phyloP scores from a whole-genome alignment of 1,139 yeast genomes.

The Scheffersomyces parashehatae region DNA sequence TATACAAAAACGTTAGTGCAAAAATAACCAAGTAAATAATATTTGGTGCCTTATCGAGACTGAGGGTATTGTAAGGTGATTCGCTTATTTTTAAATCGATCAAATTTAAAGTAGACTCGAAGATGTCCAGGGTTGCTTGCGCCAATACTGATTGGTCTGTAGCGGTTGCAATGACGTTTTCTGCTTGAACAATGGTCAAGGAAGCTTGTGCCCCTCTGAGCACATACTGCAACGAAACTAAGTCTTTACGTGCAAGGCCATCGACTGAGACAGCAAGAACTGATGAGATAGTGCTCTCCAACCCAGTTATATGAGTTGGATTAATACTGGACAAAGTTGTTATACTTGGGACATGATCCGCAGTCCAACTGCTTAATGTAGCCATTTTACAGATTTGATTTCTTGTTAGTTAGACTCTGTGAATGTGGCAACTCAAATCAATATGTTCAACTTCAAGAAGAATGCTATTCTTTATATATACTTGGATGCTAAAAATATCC shows the following conservation, averaged over 20 bases:
- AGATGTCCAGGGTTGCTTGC: conserved; percentile 33
- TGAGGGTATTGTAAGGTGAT: conserved; percentile 35
- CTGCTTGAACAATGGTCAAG: conserved; percentile 29
- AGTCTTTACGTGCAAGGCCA: conserved; percentile 18
- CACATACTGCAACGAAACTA: conserved; percentile 15
- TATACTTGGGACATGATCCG: conserved; percentile 22
- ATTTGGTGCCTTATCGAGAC: conserved; percentile 30
- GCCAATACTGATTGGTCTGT: conserved; percentile 27
- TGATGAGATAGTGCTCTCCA: conserved; percentile 16
- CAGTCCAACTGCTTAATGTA: conserved; percentile 19
- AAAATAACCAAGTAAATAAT: conserved; percentile 31
- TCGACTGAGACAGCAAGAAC: conserved; percentile 12
- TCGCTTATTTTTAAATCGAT: conserved; percentile 20
- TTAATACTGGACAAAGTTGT: conserved; percentile 17
- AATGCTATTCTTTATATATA: too few species aligned
- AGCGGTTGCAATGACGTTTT: conserved; percentile 40
- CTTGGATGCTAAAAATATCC: too few species aligned
- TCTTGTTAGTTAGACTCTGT: too few species aligned
- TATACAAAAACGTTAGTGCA: conserved; percentile 24
- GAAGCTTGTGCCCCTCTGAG: conserved; percentile 37
- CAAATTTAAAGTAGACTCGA: conserved; percentile 32
- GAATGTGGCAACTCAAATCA: too few species aligned
- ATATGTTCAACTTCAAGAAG: too few species aligned
- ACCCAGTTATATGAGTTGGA: conserved; percentile 21
- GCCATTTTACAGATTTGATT: background rate